These are phyloP conservation scores for Lobosporangium transversale DNA, from an alignment of 192 early-diverging fungal species.

Conservation along the genomic window DNA sequence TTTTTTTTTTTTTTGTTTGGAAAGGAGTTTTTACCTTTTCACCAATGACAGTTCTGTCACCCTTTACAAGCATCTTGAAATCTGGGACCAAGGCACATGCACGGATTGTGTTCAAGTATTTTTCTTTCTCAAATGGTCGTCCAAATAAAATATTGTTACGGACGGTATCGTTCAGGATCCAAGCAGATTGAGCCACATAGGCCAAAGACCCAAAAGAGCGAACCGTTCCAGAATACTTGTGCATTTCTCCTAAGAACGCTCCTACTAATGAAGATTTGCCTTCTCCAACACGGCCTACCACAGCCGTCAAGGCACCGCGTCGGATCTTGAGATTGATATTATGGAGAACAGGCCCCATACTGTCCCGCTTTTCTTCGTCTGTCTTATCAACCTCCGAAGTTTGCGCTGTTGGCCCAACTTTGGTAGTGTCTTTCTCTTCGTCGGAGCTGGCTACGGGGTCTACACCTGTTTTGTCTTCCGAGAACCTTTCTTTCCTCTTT, in stretches of 20 bases:
- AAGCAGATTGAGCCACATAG: conserved; percentile 70
- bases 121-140: conserved; percentile 70
- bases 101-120: conserved; percentile 65
- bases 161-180: conserved; percentile 94
- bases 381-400: background rate
- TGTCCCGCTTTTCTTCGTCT: conserved; percentile 12
- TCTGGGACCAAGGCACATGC: conserved; percentile 88
- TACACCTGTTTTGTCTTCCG: conserved; percentile 5
- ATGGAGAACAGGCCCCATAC: conserved; percentile 40
- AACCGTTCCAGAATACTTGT: conserved; percentile 40
- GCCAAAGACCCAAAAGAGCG: conserved; percentile 33
- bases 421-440: no score
- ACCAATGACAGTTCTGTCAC: conserved; percentile 93
- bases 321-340: conserved; percentile 55
- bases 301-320: conserved; percentile 55
- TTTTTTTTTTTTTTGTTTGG: no score
- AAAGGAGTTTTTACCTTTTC: no score
- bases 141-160: conserved; percentile 97
- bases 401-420: no score
- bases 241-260: conserved; percentile 64
- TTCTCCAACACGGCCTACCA: conserved; percentile 62
- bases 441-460: background rate
- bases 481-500: background rate
- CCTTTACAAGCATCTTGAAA: conserved; percentile 82
- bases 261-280: conserved; percentile 65